Base-by-base conservation (phyloP, 768 basidiomycete species). In the Auricularia heimuer region DNA sequence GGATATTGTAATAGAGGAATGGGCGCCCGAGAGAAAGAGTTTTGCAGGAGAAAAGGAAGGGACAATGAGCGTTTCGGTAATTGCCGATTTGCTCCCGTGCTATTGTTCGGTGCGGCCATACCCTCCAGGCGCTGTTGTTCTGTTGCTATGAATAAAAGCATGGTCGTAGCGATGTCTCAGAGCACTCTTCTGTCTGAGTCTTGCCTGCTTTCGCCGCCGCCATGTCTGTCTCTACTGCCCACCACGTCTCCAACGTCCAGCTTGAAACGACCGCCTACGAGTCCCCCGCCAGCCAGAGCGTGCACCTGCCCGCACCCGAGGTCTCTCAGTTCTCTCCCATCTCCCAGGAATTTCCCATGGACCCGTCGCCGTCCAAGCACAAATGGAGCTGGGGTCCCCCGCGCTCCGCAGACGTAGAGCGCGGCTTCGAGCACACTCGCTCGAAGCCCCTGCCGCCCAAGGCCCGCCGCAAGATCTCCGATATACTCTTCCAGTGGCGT, bases 311-410 rank as follows among this genome's bases (percentile, higher is more conserved):
- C 47, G 47, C 47, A 6, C 47, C 47, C 62, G 75, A 76, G 64
- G 65, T 65, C 3, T 81, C 80, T 54, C 79, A 72, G 60, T 80
- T 81, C 70, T 81, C 80, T 21, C 77, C 80, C 44, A 77, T 77
- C n/a, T 78, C 79, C 10, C 76, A 47, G 35, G 21, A 36, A 24
- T 36, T 36, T 3, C 73, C 70, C 35, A 70, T 68, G 21, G 71
- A 71, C 6, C 72, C 70, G 3, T 64, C 68, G 14, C 71, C 74
- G 65, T 70, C 74, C 66, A 68, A 63, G 21, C 60, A 67, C 34
- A 65, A 61, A 18, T 63, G 62, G 29, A 73, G 65, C 68, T 66
- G 64, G 34, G 21, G 18, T 63, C 62, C 3, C 70, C 68, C 47
- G 2, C 44, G 47, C 8, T 39, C 70, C 18, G 68, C 66, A 36